phyloP scores from a whole-genome alignment of 2,329 filamentous ascomycete genomes.

The Cercospora janseana region DNA sequence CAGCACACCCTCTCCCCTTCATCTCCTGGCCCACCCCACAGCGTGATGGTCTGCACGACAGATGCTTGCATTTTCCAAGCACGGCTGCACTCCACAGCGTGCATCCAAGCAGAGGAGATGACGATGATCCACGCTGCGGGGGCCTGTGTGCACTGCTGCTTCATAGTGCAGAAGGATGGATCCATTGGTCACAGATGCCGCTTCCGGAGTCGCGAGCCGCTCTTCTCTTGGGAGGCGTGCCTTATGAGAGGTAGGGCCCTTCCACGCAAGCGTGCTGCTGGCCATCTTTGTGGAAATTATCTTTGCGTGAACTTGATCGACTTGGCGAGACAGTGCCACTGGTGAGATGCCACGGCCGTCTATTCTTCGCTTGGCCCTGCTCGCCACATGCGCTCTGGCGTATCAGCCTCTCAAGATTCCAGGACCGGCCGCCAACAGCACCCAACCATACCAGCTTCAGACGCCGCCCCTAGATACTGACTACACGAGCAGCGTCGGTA shows the following conservation, averaged over 20 bases:
- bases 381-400: conserved; percentile 2
- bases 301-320: no score
- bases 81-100: no score
- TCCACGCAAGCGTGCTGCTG: background rate
- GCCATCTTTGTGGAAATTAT: no score
- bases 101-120: conserved; percentile 13
- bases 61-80: no score
- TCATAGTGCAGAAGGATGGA: background rate
- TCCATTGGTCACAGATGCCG: background rate
- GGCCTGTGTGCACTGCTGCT: conserved; percentile 6
- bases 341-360: conserved; percentile 10
- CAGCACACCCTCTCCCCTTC: no score
- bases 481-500: conserved; percentile 53
- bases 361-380: conserved; percentile 2
- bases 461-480: conserved; percentile 47
- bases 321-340: background rate
- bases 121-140: conserved; percentile 12
- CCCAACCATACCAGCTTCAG: conserved; percentile 40
- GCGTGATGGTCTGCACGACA: no score
- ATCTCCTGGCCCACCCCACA: no score
- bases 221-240: background rate
- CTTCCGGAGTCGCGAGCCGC: background rate
- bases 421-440: conserved; percentile 3
- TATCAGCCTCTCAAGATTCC: background rate
- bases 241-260: background rate